phyloP scores from a whole-genome alignment of 768 basidiomycete species.

The Cystobasidium tubakii region DNA sequence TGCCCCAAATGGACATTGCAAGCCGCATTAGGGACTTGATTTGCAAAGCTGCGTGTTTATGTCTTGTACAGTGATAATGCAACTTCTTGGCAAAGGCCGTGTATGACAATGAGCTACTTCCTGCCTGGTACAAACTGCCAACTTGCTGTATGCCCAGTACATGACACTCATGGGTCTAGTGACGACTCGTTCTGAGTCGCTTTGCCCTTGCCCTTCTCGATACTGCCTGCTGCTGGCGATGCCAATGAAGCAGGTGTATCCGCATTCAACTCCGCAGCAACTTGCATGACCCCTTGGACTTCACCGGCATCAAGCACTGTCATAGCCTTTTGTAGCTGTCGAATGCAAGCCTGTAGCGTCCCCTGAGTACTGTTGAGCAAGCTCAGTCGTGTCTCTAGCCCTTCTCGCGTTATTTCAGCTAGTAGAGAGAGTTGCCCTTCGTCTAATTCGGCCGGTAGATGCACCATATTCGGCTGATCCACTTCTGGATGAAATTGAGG shows the following conservation, averaged over 20 bases:
- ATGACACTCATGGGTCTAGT: too few relatives aligned
- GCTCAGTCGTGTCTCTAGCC: slow-evolving; percentile 74
- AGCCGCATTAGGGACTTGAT: too few relatives aligned
- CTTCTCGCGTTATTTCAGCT: slow-evolving; percentile 66
- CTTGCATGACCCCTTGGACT: not conserved
- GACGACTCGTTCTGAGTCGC: not conserved
- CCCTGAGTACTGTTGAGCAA: slow-evolving; percentile 72
- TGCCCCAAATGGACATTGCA: too few relatives aligned
- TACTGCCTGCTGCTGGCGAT: not conserved
- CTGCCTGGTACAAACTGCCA: not conserved
- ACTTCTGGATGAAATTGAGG: not conserved
- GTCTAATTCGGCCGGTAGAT: slow-evolving; percentile 55
- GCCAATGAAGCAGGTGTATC: not conserved
- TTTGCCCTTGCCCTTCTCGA: slow-evolving; percentile 11
- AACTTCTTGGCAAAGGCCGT: too few relatives aligned
- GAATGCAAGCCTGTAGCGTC: slow-evolving; percentile 66
- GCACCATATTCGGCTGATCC: slow-evolving; percentile 3
- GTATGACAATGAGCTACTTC: too few relatives aligned
- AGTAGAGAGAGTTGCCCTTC: slow-evolving; percentile 63
- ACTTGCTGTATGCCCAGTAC: not conserved
- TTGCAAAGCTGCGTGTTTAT: too few relatives aligned
- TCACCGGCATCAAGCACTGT: slow-evolving; percentile 50
- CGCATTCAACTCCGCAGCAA: not conserved
- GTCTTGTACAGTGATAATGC: too few relatives aligned
- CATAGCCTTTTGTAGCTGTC: slow-evolving; percentile 69